A percentile compares a stretch with the other conserved stretches of the same genome.
These are phyloP conservation scores for Pleurotus sapidus DNA, from an alignment of 768 basidiomycete genomes.

Conservation along the genomic window DNA sequence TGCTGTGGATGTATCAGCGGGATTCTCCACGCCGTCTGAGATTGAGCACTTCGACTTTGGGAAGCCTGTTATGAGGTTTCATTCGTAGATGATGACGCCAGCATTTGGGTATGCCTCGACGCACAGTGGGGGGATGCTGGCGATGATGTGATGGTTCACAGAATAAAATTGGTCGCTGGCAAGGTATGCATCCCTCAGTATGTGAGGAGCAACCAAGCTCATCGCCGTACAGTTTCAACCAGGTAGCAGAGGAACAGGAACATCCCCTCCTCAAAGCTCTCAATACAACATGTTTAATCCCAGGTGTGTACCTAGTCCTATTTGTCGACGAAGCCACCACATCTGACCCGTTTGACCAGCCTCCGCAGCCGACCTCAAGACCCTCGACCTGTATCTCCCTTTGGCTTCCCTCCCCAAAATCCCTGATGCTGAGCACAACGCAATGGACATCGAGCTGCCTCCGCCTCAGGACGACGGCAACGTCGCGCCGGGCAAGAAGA, in stretches of 20 bases:
- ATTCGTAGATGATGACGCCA: constrained; percentile 30
- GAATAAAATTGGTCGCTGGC: constrained; percentile 31
- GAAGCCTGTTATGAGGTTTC: constrained; percentile 62
- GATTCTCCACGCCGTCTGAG: constrained; percentile 15
- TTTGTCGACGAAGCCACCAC: not conserved
- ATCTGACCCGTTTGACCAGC: constrained; percentile 30
- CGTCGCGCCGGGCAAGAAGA: constrained; percentile 18
- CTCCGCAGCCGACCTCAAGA: constrained; percentile 42
- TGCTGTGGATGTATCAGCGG: constrained; percentile 27
- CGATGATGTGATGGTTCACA: constrained; percentile 19
- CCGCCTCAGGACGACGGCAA: constrained; percentile 7
- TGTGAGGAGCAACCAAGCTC: not conserved
- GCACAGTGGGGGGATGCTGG: constrained; percentile 28
- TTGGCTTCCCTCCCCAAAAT: constrained; percentile 62
- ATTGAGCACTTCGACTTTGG: constrained; percentile 47
- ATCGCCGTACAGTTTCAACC: not conserved
- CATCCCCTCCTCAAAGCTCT: constrained; percentile 37
- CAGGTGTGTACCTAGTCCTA: constrained; percentile 38
- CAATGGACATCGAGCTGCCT: constrained; percentile 26
- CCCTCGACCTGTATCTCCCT: constrained; percentile 58
- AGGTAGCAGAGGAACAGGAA: not conserved
- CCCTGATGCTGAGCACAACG: constrained; percentile 41
- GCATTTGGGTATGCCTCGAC: constrained; percentile 51
- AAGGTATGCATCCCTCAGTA: constrained; percentile 26
- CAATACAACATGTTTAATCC: constrained; percentile 39